Evolutionary conservation across 169 alveolate species (phyloP).

Genomic region (Eimeria falciformis): DNA sequence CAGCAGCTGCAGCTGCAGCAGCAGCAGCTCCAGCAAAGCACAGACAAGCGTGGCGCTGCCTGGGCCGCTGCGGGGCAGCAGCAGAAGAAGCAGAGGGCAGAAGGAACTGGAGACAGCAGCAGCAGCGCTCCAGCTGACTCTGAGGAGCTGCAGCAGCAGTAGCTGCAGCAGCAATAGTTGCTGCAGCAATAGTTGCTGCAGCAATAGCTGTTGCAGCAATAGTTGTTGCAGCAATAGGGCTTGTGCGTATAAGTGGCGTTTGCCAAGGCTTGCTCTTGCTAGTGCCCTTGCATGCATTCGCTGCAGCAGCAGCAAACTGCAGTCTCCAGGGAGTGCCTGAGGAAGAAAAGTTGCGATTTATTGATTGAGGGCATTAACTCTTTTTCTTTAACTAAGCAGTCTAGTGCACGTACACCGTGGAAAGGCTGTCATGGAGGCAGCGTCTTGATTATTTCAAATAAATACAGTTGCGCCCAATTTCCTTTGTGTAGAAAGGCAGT

Average conservation of each 20-base stretch:
- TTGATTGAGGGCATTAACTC: neutral
- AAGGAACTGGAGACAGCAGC: constrained; percentile 41
- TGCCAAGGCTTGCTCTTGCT: too few relatives aligned
- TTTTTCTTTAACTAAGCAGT: too few relatives aligned
- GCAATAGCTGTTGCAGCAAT: too few relatives aligned
- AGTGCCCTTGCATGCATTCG: too few relatives aligned
- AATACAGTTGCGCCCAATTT: too few relatives aligned
- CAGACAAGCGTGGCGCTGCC: constrained; percentile 61
- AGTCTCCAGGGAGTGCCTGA: neutral
- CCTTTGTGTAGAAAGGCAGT: too few relatives aligned
- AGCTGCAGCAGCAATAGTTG: neutral
- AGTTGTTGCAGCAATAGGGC: too few relatives aligned
- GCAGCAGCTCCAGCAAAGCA: constrained; percentile 34
- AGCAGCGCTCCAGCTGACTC: constrained; percentile 64
- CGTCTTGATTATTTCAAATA: too few relatives aligned
- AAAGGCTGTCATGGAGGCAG: neutral
- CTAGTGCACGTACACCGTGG: neutral
- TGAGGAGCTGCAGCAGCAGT: constrained; percentile 59
- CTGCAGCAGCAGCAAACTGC: constrained; percentile 51
- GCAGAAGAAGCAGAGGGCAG: constrained; percentile 42
- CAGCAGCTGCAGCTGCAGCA: constrained; percentile 53
- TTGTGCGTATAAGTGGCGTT: too few relatives aligned
- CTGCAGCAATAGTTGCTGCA: neutral
- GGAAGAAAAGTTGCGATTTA: neutral
- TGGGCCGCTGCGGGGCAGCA: constrained; percentile 60